Evolutionary conservation across 345 rosid genomes (phyloP).

Genomic region (Camelina neglecta): DNA sequence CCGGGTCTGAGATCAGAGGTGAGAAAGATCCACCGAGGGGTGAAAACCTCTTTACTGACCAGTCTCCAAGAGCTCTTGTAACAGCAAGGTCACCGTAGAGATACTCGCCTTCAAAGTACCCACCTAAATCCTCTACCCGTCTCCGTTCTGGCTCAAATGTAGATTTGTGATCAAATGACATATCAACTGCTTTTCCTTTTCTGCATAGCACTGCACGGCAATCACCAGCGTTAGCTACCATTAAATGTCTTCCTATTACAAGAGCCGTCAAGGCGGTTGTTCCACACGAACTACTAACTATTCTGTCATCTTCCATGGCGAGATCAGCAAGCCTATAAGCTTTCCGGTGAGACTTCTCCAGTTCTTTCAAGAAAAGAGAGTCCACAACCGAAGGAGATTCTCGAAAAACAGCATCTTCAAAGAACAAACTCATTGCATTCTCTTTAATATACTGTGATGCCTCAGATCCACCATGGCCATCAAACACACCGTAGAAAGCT

Average conservation of each 20-base stretch:
- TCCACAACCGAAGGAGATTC: slow-evolving; percentile 10
- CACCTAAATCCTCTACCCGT: slow-evolving; percentile 72
- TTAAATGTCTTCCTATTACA: slow-evolving; percentile 72
- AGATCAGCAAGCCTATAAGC: slow-evolving; percentile 76
- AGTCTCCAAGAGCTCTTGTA: slow-evolving; percentile 84
- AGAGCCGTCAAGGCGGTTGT: slow-evolving; percentile 91
- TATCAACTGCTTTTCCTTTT: slow-evolving; percentile 62
- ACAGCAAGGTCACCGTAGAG: slow-evolving; percentile 72
- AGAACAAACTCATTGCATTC: slow-evolving; percentile 77
- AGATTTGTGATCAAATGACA: slow-evolving; percentile 86
- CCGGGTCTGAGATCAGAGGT: slow-evolving; percentile 87
- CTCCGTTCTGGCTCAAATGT: slow-evolving; percentile 57
- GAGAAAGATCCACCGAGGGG: slow-evolving; percentile 45
- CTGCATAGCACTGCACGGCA: slow-evolving; percentile 86
- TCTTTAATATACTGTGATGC: slow-evolving; percentile 81
- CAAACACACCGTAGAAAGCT: slow-evolving; percentile 87
- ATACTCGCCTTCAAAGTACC: slow-evolving; percentile 66
- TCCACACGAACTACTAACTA: slow-evolving; percentile 64
- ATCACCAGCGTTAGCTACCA: slow-evolving; percentile 94
- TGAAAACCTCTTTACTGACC: slow-evolving; percentile 64
- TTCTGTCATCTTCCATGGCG: slow-evolving; percentile 62
- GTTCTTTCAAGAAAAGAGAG: slow-evolving; percentile 42
- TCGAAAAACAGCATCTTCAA: slow-evolving; percentile 76
- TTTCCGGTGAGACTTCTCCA: slow-evolving; percentile 64
- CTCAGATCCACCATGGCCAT: slow-evolving; percentile 85